phyloP scores from a whole-genome alignment of 345 rosid genomes.

The Salix caprea region DNA sequence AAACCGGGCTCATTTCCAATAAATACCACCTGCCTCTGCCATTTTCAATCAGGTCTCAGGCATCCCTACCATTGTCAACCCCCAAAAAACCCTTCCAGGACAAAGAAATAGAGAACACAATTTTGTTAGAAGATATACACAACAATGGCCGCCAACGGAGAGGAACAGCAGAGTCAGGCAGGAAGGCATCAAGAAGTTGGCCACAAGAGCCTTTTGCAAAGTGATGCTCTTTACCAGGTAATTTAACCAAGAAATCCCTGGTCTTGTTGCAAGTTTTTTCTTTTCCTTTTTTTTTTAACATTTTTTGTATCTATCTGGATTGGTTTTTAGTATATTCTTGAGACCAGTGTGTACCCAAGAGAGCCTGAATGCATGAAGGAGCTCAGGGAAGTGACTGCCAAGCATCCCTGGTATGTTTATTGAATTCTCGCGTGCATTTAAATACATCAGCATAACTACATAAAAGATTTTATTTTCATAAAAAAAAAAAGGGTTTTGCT shows the following conservation, averaged over 20 bases:
- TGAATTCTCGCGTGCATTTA: background rate
- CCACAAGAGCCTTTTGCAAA: conserved; percentile 90
- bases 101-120: background rate
- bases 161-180: conserved; percentile 49
- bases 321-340: conserved; percentile 71
- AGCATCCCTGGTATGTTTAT: conserved; percentile 76
- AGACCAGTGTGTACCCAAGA: conserved; percentile 95
- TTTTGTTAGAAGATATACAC: background rate
- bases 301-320: background rate
- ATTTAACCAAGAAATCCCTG: background rate
- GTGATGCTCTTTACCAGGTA: conserved; percentile 95
- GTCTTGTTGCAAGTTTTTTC: background rate
- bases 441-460: background rate
- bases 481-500: background rate
- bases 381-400: conserved; percentile 86
- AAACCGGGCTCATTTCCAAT: conserved; percentile 5
- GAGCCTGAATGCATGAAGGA: conserved; percentile 97
- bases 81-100: background rate
- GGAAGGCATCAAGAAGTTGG: conserved; percentile 87
- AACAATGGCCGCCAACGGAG: conserved; percentile 49
- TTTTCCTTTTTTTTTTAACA: background rate
- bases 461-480: background rate
- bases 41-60: background rate
- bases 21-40: background rate
- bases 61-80: background rate